Evolutionary conservation across 192 early-diverging fungal genomes (phyloP).

Genomic region (Jimgerdemannia lactiflua): DNA sequence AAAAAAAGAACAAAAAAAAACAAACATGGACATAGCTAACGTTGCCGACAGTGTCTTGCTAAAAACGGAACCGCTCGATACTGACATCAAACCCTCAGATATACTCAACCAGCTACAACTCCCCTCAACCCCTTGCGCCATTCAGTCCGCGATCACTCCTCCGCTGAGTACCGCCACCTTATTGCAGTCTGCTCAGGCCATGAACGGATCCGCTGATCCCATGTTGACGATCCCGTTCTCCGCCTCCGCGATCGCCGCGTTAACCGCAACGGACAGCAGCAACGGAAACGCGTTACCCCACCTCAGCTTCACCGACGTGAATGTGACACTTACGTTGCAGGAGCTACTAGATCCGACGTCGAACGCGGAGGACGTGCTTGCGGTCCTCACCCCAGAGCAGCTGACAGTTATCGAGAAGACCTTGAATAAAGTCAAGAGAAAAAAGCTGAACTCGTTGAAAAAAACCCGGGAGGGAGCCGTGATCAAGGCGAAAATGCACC

Average conservation of each 20-base stretch:
- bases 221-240: not conserved
- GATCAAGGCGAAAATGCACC: not conserved
- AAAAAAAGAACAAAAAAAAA: not conserved
- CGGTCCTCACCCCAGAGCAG: slow-evolving; percentile 14
- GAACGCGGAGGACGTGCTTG: slow-evolving; percentile 18
- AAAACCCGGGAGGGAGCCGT: slow-evolving; percentile 8
- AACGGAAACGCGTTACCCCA: not conserved
- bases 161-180: not conserved
- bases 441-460: slow-evolving; percentile 12
- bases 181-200: not conserved
- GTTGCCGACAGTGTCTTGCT: not conserved
- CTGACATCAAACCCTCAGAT: not conserved
- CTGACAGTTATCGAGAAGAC: slow-evolving; percentile 18
- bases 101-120: not conserved
- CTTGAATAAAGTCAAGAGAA: slow-evolving; percentile 18
- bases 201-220: not conserved
- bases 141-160: not conserved
- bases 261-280: not conserved
- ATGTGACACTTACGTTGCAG: not conserved
- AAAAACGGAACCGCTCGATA: not conserved
- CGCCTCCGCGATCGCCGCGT: not conserved
- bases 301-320: not conserved
- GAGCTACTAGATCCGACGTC: slow-evolving; percentile 8
- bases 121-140: not conserved
- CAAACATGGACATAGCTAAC: not conserved